Evolutionary conservation across 225 moss, liverwort and hornwort genomes (phyloP), one percentile per base, ranked within the genome.

Genomic region (Physcomitrellopsis africana): DNA sequence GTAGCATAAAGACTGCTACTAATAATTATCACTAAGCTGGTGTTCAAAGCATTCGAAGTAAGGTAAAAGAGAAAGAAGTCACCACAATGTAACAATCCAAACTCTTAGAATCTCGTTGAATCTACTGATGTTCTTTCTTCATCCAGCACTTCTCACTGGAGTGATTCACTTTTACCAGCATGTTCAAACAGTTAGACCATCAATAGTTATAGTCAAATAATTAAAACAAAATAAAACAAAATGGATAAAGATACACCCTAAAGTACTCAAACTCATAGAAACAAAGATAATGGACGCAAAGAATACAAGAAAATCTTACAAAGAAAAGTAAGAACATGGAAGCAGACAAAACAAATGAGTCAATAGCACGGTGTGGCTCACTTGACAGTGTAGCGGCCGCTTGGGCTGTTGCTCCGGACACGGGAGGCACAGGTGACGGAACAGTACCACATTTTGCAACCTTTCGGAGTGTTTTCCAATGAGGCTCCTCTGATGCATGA

Each of bases 401-500:
- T 49, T 52, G 69, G 20, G 17, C 77, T 68, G 68, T 7, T 71
- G 69, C 60, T 68, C 57, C 74, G 24, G 56, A 44, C 8, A 65
- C 55, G 15, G 63, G 11, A 37, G 41, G 64, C 22, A 51, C 55
- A 48, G 63, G 58, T 17, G 67, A 47, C 66, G 72, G 71, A 29
- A 72, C 48, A 60, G 75, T 68, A 46, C 65, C 24, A n/a, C 43
- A 69, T 68, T 84, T 84, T 19, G 59, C 78, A 24, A 65, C 29
- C 67, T 83, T 83, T 63, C 86, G 82, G 32, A 89, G 81, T 9
- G 24, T 60, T 76, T 80, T 93, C 91, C 89, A 93, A 10, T 24
- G 69, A 37, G 65, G 74, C 53, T 72, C 83, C 60, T 86, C 91
- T 5, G 84, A 91, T 41, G 93, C 93, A 78, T 93, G 91, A 69